Conservation (phyloP, 2,329 filamentous ascomycete species). For the Trichoderma sp. region DNA sequence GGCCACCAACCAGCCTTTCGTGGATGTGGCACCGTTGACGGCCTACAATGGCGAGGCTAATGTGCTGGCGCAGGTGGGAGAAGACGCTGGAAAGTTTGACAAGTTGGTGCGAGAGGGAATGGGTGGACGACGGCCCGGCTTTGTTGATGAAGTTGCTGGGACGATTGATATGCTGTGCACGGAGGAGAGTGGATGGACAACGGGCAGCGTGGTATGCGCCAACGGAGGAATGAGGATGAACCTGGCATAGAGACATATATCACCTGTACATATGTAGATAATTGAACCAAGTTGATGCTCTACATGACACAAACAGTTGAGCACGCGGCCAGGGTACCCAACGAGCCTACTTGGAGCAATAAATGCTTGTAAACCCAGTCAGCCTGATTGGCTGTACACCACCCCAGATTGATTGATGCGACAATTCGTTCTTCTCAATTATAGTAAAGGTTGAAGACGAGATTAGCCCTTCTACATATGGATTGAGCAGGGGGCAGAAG, state of each 20-base stretch:
- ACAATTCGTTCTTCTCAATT: too few species aligned
- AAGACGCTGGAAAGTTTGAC: slow-evolving; percentile 42
- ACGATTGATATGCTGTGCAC: slow-evolving; percentile 72
- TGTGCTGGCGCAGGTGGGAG: slow-evolving; percentile 38
- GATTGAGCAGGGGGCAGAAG: too few species aligned
- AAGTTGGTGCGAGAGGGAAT: slow-evolving; percentile 40
- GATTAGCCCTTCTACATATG: too few species aligned
- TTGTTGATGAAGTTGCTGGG: slow-evolving; percentile 64
- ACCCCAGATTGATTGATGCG: too few species aligned
- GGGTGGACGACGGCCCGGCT: slow-evolving; percentile 43
- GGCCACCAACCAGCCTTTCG: slow-evolving; percentile 46
- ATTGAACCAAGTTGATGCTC: neutral
- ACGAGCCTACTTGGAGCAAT: too few species aligned
- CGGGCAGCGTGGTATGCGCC: slow-evolving; percentile 71
- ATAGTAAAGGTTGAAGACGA: too few species aligned
- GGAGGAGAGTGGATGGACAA: slow-evolving; percentile 68
- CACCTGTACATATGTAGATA: neutral
- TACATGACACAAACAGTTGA: too few species aligned
- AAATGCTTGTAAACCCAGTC: too few species aligned
- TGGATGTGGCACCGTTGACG: slow-evolving; percentile 43
- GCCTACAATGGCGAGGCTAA: slow-evolving; percentile 41
- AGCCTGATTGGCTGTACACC: too few species aligned
- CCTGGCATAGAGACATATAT: slow-evolving; percentile 35
- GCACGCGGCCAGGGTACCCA: too few species aligned
- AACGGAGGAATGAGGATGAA: slow-evolving; percentile 59